Percentiles rank a stretch among this genome's conserved stretches.
Conservation (phyloP, 2,329 filamentous ascomycete genomes). For the Diaporthe velutina region DNA sequence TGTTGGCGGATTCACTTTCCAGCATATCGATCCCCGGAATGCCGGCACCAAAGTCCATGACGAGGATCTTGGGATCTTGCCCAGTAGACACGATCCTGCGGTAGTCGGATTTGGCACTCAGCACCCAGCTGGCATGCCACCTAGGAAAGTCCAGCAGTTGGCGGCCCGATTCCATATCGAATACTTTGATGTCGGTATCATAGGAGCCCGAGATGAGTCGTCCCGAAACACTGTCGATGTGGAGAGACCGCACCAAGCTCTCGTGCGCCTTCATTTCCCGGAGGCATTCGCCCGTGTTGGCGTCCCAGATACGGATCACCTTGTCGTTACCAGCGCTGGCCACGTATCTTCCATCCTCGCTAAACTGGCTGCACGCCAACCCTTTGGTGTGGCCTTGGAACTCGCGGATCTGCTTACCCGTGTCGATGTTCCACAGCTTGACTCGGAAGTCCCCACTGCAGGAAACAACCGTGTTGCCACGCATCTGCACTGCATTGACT, state of each 20-base stretch:
- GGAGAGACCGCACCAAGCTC: constrained; percentile 88
- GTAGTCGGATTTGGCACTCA: constrained; percentile 96
- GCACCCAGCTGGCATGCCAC: constrained; percentile 97
- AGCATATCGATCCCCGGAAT: constrained; percentile 70
- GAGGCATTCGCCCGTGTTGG: constrained; percentile 87
- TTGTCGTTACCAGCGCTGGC: constrained; percentile 96
- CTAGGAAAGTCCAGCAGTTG: constrained; percentile 88
- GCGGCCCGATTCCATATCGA: constrained; percentile 84
- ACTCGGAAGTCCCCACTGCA: constrained; percentile 94
- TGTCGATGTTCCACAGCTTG: constrained; percentile 95
- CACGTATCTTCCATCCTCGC: constrained; percentile 92
- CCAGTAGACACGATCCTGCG: constrained; percentile 93
- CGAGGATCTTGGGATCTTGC: constrained; percentile 90
- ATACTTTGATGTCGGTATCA: constrained; percentile 95
- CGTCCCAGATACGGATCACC: constrained; percentile 95
- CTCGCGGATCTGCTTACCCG: constrained; percentile 89
- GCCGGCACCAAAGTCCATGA: constrained; percentile 88
- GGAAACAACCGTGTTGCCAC: constrained; percentile 91
- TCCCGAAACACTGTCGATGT: constrained; percentile 88
- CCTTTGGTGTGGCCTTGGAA: constrained; percentile 93
- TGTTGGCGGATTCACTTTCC: constrained; percentile 55
- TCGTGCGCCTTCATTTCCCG: constrained; percentile 86
- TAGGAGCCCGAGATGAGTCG: constrained; percentile 93
- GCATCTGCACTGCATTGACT: constrained; percentile 96
- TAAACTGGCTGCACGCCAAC: constrained; percentile 95